Evolutionary conservation across 2,329 filamentous ascomycete genomes (phyloP).

Genomic region (Hirsutella rhossiliensis): DNA sequence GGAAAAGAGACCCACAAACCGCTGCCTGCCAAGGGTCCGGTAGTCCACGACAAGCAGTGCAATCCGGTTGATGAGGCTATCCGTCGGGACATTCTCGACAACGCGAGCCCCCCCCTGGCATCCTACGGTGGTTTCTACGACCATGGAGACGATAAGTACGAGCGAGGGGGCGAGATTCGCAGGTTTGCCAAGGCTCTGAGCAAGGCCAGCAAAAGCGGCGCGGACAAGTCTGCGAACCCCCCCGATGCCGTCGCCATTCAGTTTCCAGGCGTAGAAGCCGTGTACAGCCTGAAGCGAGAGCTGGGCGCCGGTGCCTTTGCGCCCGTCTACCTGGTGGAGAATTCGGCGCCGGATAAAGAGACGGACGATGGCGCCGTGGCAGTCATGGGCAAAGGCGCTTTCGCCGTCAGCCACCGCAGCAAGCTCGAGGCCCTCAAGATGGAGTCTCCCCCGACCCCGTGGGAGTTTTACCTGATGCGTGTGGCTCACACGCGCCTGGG

Average conservation of each 20-base stretch:
- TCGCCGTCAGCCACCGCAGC: slow-evolving; percentile 42
- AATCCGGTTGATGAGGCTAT: slow-evolving; percentile 78
- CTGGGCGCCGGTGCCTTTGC: slow-evolving; percentile 91
- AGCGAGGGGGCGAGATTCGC: slow-evolving; percentile 63
- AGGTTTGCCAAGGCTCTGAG: slow-evolving; percentile 61
- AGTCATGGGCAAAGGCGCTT: slow-evolving; percentile 50
- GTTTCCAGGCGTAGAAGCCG: slow-evolving; percentile 51
- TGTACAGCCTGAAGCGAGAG: slow-evolving; percentile 72
- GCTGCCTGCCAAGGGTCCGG: slow-evolving; percentile 47
- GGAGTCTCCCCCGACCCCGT: slow-evolving; percentile 76
- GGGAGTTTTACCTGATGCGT: slow-evolving; percentile 96
- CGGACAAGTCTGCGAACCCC: slow-evolving; percentile 50
- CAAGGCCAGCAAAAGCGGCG: slow-evolving; percentile 41
- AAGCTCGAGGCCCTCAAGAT: slow-evolving; percentile 82
- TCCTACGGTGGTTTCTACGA: slow-evolving; percentile 74
- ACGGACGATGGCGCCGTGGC: slow-evolving; percentile 30
- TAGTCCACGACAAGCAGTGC: slow-evolving; percentile 73
- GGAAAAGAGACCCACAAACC: slow-evolving; percentile 25
- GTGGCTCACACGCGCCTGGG: slow-evolving; percentile 67
- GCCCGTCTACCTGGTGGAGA: slow-evolving; percentile 85
- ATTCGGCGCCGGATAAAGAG: slow-evolving; percentile 38
- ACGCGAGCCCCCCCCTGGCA: slow-evolving; percentile 59
- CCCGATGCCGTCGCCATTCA: slow-evolving; percentile 51
- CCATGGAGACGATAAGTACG: slow-evolving; percentile 49
- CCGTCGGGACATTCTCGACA: slow-evolving; percentile 61